These are phyloP conservation scores for Ganoderma multipileum DNA, from an alignment of 1,284 basidiomycete species.

Conservation along the genomic window DNA sequence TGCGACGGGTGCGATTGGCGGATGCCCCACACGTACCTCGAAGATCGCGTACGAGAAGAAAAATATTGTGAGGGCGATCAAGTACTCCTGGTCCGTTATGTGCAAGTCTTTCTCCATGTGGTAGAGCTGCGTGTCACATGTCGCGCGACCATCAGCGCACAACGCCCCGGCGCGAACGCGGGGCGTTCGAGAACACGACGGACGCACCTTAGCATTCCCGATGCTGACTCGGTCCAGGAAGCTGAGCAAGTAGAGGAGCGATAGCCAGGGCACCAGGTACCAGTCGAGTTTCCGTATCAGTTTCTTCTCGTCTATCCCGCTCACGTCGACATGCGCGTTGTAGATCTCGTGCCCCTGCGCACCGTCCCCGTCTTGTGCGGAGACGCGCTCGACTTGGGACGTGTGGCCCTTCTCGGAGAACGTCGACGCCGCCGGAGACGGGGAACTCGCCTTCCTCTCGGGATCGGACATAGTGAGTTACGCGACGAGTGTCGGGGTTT, in stretches of 20 bases:
- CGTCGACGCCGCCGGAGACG: slow-evolving; percentile 21
- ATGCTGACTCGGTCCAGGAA: slow-evolving; percentile 84
- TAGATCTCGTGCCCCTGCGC: slow-evolving; percentile 42
- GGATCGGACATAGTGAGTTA: slow-evolving; percentile 14
- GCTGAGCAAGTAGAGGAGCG: slow-evolving; percentile 77
- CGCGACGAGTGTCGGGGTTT: background rate
- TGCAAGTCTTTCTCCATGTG: slow-evolving; percentile 58
- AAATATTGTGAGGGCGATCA: slow-evolving; percentile 67
- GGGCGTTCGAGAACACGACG: background rate
- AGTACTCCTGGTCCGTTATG: slow-evolving; percentile 68
- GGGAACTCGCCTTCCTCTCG: slow-evolving; percentile 16
- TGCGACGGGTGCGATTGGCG: background rate
- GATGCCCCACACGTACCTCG: slow-evolving; percentile 49
- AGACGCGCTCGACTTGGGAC: slow-evolving; percentile 28
- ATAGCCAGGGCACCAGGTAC: slow-evolving; percentile 71
- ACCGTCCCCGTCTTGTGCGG: slow-evolving; percentile 26
- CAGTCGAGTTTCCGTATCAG: slow-evolving; percentile 71
- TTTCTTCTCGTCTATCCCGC: slow-evolving; percentile 65
- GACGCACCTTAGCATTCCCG: slow-evolving; percentile 75
- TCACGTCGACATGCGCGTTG: slow-evolving; percentile 59
- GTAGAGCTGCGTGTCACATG: slow-evolving; percentile 53
- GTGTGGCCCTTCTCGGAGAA: slow-evolving; percentile 36
- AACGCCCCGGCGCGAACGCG: background rate
- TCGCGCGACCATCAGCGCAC: background rate
- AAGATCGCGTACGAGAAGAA: slow-evolving; percentile 73